Base-by-base conservation (phyloP, 768 basidiomycete species). In the Ramaria sp. region DNA sequence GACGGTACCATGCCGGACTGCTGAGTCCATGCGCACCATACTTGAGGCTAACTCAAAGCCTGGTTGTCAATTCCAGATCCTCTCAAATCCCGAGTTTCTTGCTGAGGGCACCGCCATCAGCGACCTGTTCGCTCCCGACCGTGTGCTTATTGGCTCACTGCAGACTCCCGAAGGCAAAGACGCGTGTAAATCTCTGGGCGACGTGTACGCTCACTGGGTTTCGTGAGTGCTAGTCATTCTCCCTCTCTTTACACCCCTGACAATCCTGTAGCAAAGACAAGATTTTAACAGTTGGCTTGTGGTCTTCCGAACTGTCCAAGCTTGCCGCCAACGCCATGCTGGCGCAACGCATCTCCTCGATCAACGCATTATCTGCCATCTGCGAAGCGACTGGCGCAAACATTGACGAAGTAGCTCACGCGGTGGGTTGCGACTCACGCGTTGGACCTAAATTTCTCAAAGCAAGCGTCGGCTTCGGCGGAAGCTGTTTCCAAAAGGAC, bases 301-400 rank as follows among this genome's bases (percentile, higher is more conserved):
- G 96, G 96, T 94, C 91, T 1, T 97, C 95, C 2, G 96, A 99
- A 71, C 82, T 99, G 27, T 90, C 94, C 61, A 99, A 99, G 77
- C 83, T 99, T 60, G 96, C 96, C 10, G 96, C 96, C 54, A 99
- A 99, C 69, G 96, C 96, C 58, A 94, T 99, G 92, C 86, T 99
- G 59, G 96, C 96, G 7, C 96, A 99, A 71, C 89, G 96, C 60
- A 99, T 99, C 70, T 98, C 95, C 9, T 96, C 93, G 57, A 78
- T 98, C 76, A 99, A 98, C 68, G 92, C 96, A 13, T 85, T 99
- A 30, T 96, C 93, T 41, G 96, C 96, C 48, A 95, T 99, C 67
- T 98, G 96, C 70, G 96, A 98, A 71, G 93, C 91, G 13, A 99
- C 96, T 4, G 96, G 96, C 46, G 96, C 96, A 55, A 96, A 94